phyloP scores from a whole-genome alignment of 139 green algal genomes.

The Gonium pectorale region DNA sequence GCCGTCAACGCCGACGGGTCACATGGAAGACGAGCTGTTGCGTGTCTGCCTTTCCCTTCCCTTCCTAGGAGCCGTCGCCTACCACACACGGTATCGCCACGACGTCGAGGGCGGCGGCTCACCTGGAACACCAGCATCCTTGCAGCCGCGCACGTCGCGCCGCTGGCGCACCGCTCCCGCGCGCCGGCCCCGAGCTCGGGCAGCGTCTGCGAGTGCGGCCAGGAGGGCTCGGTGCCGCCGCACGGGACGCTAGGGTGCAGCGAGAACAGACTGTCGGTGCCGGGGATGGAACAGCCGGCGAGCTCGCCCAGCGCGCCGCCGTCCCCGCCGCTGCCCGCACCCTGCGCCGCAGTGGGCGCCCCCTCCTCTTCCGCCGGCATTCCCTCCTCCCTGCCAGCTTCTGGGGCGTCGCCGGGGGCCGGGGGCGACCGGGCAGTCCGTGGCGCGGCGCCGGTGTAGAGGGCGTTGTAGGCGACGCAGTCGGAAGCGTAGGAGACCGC shows the following conservation, averaged over 20 bases:
- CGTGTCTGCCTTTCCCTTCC: no score
- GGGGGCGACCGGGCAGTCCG: no score
- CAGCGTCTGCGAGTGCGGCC: not conserved
- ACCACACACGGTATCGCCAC: no score
- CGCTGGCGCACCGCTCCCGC: not conserved
- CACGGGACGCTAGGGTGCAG: not conserved
- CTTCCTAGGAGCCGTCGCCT: no score
- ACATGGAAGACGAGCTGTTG: no score
- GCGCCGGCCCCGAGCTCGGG: not conserved
- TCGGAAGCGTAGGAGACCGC: not conserved
- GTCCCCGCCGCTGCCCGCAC: not conserved
- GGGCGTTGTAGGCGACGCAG: conserved; percentile 8
- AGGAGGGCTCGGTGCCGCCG: not conserved
- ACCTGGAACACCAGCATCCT: not conserved
- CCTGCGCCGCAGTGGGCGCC: no score
- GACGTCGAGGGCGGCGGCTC: no score
- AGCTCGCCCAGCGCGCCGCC: not conserved
- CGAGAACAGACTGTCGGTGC: conserved; percentile 27
- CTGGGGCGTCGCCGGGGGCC: no score
- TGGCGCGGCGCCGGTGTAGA: not conserved
- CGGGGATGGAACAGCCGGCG: not conserved
- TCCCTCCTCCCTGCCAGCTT: no score
- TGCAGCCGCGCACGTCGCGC: not conserved
- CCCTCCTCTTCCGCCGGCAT: no score
- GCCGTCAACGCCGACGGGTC: no score